phyloP scores from a whole-genome alignment of 768 basidiomycete species.

The Tubosaeta sp. region DNA sequence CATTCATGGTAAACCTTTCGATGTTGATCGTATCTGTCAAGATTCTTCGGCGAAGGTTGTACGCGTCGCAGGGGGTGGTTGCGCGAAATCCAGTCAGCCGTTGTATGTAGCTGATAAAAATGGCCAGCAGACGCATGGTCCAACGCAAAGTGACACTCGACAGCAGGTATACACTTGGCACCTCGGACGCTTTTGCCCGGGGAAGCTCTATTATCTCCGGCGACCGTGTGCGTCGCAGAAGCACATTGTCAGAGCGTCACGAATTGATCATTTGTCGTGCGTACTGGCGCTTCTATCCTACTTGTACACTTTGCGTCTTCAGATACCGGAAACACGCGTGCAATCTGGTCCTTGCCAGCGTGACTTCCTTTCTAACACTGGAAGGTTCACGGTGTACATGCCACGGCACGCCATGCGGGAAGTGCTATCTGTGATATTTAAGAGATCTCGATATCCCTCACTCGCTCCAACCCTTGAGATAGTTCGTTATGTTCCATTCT shows the following conservation, averaged over 20 bases:
- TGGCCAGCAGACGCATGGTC: not conserved
- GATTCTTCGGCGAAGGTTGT: not conserved
- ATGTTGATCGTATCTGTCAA: not conserved
- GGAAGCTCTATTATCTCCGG: not conserved
- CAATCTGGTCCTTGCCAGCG: not conserved
- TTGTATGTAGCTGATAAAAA: not conserved
- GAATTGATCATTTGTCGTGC: not conserved
- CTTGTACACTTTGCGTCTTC: not conserved
- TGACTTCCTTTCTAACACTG: not conserved
- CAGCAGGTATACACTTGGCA: not conserved
- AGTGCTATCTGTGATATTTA: not conserved
- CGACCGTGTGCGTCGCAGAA: not conserved
- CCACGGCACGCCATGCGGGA: not conserved
- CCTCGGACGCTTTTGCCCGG: not conserved
- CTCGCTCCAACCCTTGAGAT: not conserved
- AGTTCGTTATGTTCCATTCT: not conserved
- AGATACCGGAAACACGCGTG: not conserved
- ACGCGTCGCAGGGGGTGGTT: not conserved
- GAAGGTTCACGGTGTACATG: not conserved
- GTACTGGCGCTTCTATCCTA: not conserved
- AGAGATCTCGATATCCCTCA: not conserved
- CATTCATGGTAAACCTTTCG: not conserved
- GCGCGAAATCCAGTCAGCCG: not conserved
- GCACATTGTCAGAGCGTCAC: not conserved
- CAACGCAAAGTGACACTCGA: not conserved